Evolutionary conservation across 1,284 basidiomycete species (phyloP), one percentile per base, ranked within the genome.

Genomic region (Apiotrichum domesticum): DNA sequence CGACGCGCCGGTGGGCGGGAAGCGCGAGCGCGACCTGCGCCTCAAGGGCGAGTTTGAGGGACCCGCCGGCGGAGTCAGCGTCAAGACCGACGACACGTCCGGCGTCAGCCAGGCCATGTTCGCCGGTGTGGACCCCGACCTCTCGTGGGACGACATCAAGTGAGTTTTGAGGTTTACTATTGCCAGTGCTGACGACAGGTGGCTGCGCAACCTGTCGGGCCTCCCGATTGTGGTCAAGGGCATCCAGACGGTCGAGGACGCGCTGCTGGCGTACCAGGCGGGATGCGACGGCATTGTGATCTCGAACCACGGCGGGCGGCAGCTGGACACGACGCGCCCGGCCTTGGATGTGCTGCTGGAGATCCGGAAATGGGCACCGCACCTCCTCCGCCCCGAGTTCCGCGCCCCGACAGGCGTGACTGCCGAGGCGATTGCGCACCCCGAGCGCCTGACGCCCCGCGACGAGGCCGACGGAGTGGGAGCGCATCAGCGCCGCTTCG

Each of bases 201-300:
- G 90, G 90, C 76, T 91, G 51, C 80, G 86, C 58, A 82, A 81
- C 39, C 73, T 87, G 32, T 89, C 89, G 10, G 85, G 83, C 53
- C 79, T 93, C 49, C 91, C 91, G 1, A 84, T 95, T 62, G 84
- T 90, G 48, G 79, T 94, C 62, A 95, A 90, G 81, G 91, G 85
- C 82, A 68, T 82, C 32, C 78, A 79, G 57, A 72, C 68, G 21
- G 79, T 80, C 34, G 79, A 78, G 65, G 80, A 80, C 58, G 78
- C 78, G 3, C 64, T 78, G 34, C 65, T 78, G 8, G 79, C 79
- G 1, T 74, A 75, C 59, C 65, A 78, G 56, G 64, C 72, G 42
- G 79, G 79, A 1, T 73, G 76, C 10, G 71, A 78, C 37, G 80
- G 79, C 1, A 76, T 80, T 21, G 67, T 81, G 14, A 70, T 80